phyloP scores from a whole-genome alignment of 768 basidiomycete genomes.

The Boletus pseudopeckii region DNA sequence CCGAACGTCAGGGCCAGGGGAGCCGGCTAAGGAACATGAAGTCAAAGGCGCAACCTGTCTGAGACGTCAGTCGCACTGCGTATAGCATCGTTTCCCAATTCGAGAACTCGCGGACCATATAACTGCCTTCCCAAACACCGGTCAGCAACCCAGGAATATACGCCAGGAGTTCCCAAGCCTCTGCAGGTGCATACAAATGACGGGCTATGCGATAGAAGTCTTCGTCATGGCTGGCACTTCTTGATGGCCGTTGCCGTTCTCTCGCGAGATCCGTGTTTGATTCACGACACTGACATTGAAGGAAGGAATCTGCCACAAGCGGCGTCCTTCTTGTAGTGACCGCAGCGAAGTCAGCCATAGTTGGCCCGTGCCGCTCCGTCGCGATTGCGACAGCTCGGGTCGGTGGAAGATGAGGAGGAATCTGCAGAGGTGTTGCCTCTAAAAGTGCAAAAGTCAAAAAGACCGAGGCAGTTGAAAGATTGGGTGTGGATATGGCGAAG shows the following conservation, averaged over 20 bases:
- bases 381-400: constrained; percentile 45
- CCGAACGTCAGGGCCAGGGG: constrained; percentile 5
- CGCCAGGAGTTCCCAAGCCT: constrained; percentile 26
- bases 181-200: constrained; percentile 10
- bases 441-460: constrained; percentile 52
- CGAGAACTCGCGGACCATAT: constrained; percentile 43
- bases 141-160: constrained; percentile 46
- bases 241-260: constrained; percentile 33
- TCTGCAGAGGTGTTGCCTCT: constrained; percentile 41
- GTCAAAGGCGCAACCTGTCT: constrained; percentile 29
- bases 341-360: constrained; percentile 47
- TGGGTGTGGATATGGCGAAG: constrained; percentile 31
- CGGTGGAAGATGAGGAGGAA: constrained; percentile 50
- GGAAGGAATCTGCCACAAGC: constrained; percentile 46
- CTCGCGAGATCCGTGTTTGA: constrained; percentile 30
- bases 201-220: constrained; percentile 37
- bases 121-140: constrained; percentile 60
- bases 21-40: constrained; percentile 11
- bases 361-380: constrained; percentile 47
- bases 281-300: constrained; percentile 25
- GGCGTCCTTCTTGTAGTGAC: constrained; percentile 44
- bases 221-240: constrained; percentile 34
- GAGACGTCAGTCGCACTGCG: constrained; percentile 14
- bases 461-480: constrained; percentile 44
- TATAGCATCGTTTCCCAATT: constrained; percentile 7